A percentile compares a stretch with the other conserved stretches of the same genome.
Evolutionary conservation across 129 eudicot species (phyloP).

Genomic region (Oenanthe sinensis): DNA sequence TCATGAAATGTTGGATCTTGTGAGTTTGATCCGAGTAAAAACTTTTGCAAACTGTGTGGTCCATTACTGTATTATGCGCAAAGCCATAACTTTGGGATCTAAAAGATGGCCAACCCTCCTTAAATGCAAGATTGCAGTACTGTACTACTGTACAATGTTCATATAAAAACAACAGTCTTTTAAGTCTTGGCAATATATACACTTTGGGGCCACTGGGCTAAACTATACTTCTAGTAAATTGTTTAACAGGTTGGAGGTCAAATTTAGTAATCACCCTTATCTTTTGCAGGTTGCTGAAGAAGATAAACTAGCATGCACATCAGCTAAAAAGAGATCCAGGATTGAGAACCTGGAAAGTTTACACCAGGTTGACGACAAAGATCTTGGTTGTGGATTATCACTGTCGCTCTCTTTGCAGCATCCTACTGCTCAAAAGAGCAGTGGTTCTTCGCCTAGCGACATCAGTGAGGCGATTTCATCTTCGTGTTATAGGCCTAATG

Average conservation of each 20-base stretch:
- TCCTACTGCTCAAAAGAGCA: conserved; percentile 33
- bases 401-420: conserved; percentile 55
- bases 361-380: conserved; percentile 18
- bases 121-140: conserved; percentile 3
- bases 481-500: conserved; percentile 22
- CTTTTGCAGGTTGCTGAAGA: conserved; percentile 20
- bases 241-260: background rate
- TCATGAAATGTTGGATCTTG: background rate
- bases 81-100: background rate
- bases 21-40: background rate
- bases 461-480: conserved; percentile 22
- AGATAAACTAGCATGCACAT: conserved; percentile 6
- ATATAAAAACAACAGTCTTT: background rate
- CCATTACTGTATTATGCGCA: background rate
- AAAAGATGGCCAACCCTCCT: conserved; percentile 1
- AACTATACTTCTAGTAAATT: background rate
- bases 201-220: background rate
- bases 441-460: conserved; percentile 28
- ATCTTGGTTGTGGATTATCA: conserved; percentile 25
- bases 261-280: background rate
- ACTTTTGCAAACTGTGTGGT: conserved; percentile 6
- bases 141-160: background rate
- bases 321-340: conserved; percentile 23
- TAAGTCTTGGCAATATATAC: background rate
- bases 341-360: conserved; percentile 15